phyloP scores from a whole-genome alignment of 164 flowering plant species.

The Dillenia turbinata region DNA sequence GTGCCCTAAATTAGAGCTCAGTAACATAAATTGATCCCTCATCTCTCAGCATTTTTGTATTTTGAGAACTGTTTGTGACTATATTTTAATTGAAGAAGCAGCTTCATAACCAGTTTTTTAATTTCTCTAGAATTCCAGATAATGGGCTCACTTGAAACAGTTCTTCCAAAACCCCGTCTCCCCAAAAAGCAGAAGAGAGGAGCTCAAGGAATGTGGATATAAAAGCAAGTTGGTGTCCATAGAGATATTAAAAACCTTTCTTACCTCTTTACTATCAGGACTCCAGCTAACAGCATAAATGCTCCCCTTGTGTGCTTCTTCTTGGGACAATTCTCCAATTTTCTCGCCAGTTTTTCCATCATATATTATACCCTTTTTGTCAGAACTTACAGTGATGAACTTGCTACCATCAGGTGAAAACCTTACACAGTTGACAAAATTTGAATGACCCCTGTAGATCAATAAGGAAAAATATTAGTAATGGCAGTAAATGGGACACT shows the following conservation, averaged over 20 bases:
- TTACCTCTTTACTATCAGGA: conserved; percentile 80
- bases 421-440: conserved; percentile 90
- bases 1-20: too few relatives aligned
- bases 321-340: conserved; percentile 77
- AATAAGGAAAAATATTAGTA: conserved; percentile 1
- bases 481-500: neutral
- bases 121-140: too few relatives aligned
- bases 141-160: too few relatives aligned
- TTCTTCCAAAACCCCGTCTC: too few relatives aligned
- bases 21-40: too few relatives aligned
- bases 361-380: conserved; percentile 79
- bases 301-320: conserved; percentile 91
- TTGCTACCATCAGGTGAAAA: conserved; percentile 96
- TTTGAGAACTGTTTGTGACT: too few relatives aligned
- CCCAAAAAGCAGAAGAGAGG: neutral
- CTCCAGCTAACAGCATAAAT: conserved; percentile 99
- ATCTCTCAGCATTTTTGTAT: too few relatives aligned
- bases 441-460: conserved; percentile 80
- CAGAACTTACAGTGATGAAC: conserved; percentile 93
- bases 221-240: neutral
- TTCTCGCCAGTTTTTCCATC: conserved; percentile 87
- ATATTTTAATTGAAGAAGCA: too few relatives aligned
- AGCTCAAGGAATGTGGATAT: neutral
- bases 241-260: neutral
- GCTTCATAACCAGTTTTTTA: too few relatives aligned